phyloP scores from a whole-genome alignment of 495 filamentous ascomycete genomes.

The Podospora fimiseda region DNA sequence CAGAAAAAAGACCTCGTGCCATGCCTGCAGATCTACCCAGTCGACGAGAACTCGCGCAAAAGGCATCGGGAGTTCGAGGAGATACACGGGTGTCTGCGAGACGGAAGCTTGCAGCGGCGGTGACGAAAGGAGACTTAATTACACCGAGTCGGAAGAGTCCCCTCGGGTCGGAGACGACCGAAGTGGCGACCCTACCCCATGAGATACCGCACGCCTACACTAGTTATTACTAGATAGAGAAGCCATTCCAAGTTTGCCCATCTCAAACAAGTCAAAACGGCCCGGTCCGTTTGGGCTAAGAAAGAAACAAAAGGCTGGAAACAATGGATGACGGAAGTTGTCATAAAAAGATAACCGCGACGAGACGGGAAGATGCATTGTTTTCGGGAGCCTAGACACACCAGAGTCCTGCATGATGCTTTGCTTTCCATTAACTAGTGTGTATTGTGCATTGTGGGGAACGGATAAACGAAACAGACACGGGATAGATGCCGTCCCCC shows the following conservation, averaged over 20 bases:
- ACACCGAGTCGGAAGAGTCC: not conserved
- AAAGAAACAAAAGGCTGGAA: too few relatives aligned
- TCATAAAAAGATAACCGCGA: not conserved
- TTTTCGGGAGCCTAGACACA: not conserved
- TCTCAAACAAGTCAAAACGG: too few relatives aligned
- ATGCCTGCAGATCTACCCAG: too few relatives aligned
- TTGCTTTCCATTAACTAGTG: not conserved
- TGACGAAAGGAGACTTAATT: not conserved
- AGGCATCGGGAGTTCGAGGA: not conserved
- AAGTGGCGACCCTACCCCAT: too few relatives aligned
- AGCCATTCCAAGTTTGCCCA: too few relatives aligned
- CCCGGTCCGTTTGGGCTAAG: not conserved
- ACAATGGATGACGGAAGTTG: not conserved
- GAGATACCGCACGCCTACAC: too few relatives aligned
- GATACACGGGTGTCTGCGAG: constrained; percentile 1
- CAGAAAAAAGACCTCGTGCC: too few relatives aligned
- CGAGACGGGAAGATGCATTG: not conserved
- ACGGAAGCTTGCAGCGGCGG: constrained; percentile 9
- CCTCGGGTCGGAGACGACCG: too few relatives aligned
- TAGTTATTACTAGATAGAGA: too few relatives aligned
- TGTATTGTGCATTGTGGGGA: not conserved
- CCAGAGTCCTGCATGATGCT: not conserved
- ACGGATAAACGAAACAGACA: not conserved
- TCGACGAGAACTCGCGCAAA: too few relatives aligned
- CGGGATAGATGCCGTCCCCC: too few relatives aligned